These are phyloP conservation scores for Seminavis robusta DNA, from an alignment of 108 stramenopile genomes.

Conservation along the genomic window DNA sequence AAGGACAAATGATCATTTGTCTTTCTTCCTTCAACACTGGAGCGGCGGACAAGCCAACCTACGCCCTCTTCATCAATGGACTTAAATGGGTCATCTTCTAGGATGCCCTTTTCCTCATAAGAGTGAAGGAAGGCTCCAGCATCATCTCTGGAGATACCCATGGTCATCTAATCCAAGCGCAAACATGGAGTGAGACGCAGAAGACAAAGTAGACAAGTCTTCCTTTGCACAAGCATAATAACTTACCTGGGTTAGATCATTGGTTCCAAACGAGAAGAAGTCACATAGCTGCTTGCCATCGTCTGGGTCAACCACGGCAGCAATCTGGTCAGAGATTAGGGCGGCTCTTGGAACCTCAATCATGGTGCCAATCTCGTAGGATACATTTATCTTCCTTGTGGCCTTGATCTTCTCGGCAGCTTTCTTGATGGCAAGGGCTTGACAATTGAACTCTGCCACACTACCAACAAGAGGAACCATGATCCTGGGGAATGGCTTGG, in stretches of 20 bases:
- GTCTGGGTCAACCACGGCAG: conserved; percentile 49
- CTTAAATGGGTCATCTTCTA: conserved; percentile 79
- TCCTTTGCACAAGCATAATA: no score
- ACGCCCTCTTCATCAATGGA: conserved; percentile 84
- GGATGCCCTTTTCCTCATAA: conserved; percentile 76
- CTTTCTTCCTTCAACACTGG: conserved; percentile 47
- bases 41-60: conserved; percentile 60
- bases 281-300: conserved; percentile 60
- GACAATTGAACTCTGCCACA: conserved; percentile 54
- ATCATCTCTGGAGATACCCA: conserved; percentile 86
- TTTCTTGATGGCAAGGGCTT: conserved; percentile 50
- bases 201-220: no score
- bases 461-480: conserved; percentile 68
- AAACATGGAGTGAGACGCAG: no score
- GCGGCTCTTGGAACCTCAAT: conserved; percentile 90
- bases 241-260: conserved; percentile 89
- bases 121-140: conserved; percentile 72
- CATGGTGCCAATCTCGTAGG: conserved; percentile 86
- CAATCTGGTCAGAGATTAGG: conserved; percentile 70
- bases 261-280: conserved; percentile 87
- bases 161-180: no score
- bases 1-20: conserved; percentile 56
- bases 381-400: conserved; percentile 44
- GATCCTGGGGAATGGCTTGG: conserved; percentile 53
- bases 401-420: conserved; percentile 47